phyloP scores from a whole-genome alignment of 805 yeast genomes.

The Sungouiozyma ichnusensis region DNA sequence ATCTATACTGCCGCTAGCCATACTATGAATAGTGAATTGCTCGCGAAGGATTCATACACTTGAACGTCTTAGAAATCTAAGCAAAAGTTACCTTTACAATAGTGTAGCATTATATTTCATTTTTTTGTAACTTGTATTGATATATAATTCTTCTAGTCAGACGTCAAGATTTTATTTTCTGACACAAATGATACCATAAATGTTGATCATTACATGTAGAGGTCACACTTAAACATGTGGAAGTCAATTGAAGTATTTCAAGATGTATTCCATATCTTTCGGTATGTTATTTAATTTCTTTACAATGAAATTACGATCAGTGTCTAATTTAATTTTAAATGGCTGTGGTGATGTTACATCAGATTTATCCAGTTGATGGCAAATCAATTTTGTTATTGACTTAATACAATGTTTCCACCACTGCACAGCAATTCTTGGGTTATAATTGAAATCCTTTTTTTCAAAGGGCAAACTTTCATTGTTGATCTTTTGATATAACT shows the following conservation, averaged over 20 bases:
- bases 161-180: too few relatives aligned
- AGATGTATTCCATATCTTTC: constrained; percentile 4
- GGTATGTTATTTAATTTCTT: constrained; percentile 9
- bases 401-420: constrained; percentile 21
- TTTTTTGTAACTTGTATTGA: too few relatives aligned
- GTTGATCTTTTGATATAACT: constrained; percentile 14
- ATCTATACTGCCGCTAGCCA: constrained; percentile 1
- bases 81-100: too few relatives aligned
- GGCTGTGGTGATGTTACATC: constrained; percentile 7
- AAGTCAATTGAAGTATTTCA: not conserved
- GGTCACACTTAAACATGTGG: too few relatives aligned
- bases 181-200: too few relatives aligned
- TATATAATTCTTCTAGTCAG: too few relatives aligned
- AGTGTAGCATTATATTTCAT: too few relatives aligned
- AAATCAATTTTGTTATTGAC: constrained; percentile 11
- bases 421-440: constrained; percentile 17
- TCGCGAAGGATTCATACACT: too few relatives aligned
- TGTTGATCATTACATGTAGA: too few relatives aligned
- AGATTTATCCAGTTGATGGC: constrained; percentile 1
- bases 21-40: too few relatives aligned
- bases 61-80: too few relatives aligned
- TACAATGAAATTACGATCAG: constrained; percentile 7
- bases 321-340: constrained; percentile 13
- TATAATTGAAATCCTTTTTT: constrained; percentile 14
- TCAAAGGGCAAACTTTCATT: constrained; percentile 9